Evolutionary conservation across 345 rosid species (phyloP), one percentile per base, ranked within the genome.

Genomic region (Pugionium dolabratum): DNA sequence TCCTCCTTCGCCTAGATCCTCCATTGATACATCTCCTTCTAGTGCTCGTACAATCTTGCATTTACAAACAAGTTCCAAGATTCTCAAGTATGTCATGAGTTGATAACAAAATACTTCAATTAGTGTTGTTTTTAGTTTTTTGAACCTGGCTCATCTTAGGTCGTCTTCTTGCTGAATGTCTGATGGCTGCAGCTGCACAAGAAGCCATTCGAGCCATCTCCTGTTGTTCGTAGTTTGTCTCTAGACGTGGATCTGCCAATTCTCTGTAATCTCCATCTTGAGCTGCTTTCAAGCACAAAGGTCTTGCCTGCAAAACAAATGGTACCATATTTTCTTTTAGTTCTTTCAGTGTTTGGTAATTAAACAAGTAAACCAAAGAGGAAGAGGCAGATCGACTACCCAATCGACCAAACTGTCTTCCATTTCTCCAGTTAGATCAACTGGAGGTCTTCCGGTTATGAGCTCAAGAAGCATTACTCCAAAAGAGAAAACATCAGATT

Each of bases 401-500:
- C 98, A 93, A 54, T 93, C 96, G 0, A 93, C 97, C 55, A 93
- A 76, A 58, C 96, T 84, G 54, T 93, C 97, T 53, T 90, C 98
- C 90, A 86, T 86, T 25, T 79, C 79, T 1, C 76, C 72, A 2
- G 74, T 67, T 28, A 62, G 46, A 62, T 92, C 91, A 11, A 85
- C 62, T 0, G 98, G 98, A 7, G 78, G 84, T 48, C 85, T 82
- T 35, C 96, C 97, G 0, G 97, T 81, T 67, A 92, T 83, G 1
- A 92, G 84, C 74, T 92, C 98, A 74, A 92, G 76, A 2, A 89
- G 81, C 91, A 92, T 78, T 9, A 93, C 88, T 41, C 96, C 98
- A 49, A 80, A 85, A 26, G 97, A 92, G 84, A 86, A 92, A 31
- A 86, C 95, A 78, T 92, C 98, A 7, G 96, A 92, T 66, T 92